Evolutionary conservation across 1,139 yeast genomes (phyloP).

Genomic region (Geotrichum carabidarum): DNA sequence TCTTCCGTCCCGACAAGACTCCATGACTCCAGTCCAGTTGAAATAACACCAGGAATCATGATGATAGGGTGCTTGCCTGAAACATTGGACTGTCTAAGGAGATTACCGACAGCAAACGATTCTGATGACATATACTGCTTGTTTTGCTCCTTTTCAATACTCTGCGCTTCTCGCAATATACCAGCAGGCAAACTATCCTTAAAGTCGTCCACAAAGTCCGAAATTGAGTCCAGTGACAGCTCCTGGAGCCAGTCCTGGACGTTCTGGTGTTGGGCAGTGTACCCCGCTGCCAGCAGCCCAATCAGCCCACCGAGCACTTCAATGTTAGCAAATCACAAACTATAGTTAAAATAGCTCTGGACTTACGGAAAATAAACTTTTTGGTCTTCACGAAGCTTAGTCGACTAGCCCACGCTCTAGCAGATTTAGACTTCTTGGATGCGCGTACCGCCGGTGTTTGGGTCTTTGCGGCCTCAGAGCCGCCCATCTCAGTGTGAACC

Average conservation of each 20-base stretch:
- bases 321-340: neutral
- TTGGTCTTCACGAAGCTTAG: constrained; percentile 8
- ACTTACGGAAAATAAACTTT: constrained; percentile 13
- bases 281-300: constrained; percentile 62
- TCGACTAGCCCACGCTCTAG: neutral
- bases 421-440: constrained; percentile 3
- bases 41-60: constrained; percentile 92
- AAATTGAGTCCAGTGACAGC: constrained; percentile 48
- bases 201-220: constrained; percentile 34
- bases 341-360: neutral
- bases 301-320: constrained; percentile 53
- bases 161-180: constrained; percentile 56
- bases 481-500: neutral
- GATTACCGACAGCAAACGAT: constrained; percentile 73
- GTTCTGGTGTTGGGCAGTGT: constrained; percentile 50
- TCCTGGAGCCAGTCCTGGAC: constrained; percentile 49
- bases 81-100: constrained; percentile 51
- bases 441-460: neutral
- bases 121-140: constrained; percentile 14
- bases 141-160: constrained; percentile 42
- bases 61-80: constrained; percentile 69
- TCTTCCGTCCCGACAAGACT: constrained; percentile 65
- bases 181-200: constrained; percentile 53
- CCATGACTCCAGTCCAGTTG: constrained; percentile 96
- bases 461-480: neutral